Base-by-base conservation (phyloP, 1,284 basidiomycete species). In the Apiotrichum brassicae region DNA sequence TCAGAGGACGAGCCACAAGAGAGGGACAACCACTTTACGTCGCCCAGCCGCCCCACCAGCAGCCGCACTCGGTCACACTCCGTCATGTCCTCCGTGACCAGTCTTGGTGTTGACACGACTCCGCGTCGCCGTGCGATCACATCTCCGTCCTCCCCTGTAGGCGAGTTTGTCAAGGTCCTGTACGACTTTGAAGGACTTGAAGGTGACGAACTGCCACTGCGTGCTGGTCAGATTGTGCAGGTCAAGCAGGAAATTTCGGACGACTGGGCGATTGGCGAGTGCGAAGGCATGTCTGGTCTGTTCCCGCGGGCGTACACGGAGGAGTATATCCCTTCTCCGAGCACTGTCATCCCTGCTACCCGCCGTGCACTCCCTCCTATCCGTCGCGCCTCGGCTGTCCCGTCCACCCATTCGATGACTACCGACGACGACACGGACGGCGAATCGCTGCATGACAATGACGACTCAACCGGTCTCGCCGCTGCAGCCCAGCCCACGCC, bases 181-280 rank as follows among this genome's bases (percentile, higher is more conserved):
- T 81, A 84, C 63, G 84, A 86, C 64, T 91, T 87, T 66, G 71
- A 76, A 0, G 85, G 81, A 0, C 80, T 79, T 7, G 76, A 80
- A 4, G 50, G 51, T 1, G 87, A 90, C 60, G 88, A 91, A 68
- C 75, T 92, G 37, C 78, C 78, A 28, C 84, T 91, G 72, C 78
- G 73, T 49, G 73, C 76, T 7, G 88, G 87, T 0, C 83, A 85
- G 42, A 80, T 86, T 57, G 84, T 92, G 49, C 68, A 78, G 18
- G 82, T 90, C 18, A 63, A 86, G 22, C 81, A 81, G 33, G 85
- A 89, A 66, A 84, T 88, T 0, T 75, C 86, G 30, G 84, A 85
- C 50, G 86, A 82, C 48, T 92, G 88, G 88, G 88, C 85, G 82
- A 80, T 88, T 74, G 87, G 87, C 13, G 82, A 86, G 66, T 59